phyloP scores from a whole-genome alignment of 148 eudicot genomes.

The Heliosperma pusillum region DNA sequence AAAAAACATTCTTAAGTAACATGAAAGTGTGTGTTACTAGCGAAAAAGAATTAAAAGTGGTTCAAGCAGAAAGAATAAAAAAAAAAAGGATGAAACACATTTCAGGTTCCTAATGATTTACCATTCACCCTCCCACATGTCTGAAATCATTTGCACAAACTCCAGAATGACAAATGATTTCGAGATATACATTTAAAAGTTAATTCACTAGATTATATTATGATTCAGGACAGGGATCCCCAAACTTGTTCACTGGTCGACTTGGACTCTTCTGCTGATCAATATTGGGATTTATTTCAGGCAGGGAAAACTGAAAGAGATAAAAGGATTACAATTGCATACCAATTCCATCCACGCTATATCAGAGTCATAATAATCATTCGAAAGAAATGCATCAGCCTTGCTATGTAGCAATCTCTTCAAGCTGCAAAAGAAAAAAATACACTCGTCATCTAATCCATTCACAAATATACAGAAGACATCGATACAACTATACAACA shows the following conservation, averaged over 20 bases:
- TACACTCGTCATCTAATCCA: constrained; percentile 19
- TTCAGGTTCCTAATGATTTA: background rate
- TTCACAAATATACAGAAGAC: constrained; percentile 3
- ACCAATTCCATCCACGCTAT: constrained; percentile 99
- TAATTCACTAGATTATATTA: background rate
- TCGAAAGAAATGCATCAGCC: constrained; percentile 90
- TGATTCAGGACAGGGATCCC: background rate
- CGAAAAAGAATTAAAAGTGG: no score
- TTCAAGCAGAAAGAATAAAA: no score
- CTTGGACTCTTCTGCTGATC: background rate
- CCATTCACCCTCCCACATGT: background rate
- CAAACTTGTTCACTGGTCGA: background rate
- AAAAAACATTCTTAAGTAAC: no score
- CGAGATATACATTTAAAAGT: no score
- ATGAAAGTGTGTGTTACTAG: no score
- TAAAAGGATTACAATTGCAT: constrained; percentile 17
- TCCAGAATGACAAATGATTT: no score
- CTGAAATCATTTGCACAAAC: background rate
- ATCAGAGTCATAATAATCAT: constrained; percentile 97
- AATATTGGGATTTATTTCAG: constrained; percentile 6
- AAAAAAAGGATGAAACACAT: background rate
- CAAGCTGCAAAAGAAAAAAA: constrained; percentile 45
- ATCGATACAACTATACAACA: background rate
- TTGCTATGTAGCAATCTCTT: constrained; percentile 77
- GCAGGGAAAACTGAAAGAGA: background rate